Evolutionary conservation across 148 eudicot genomes (phyloP), one percentile per base, ranked within the genome.

Genomic region (Chenopodium album): DNA sequence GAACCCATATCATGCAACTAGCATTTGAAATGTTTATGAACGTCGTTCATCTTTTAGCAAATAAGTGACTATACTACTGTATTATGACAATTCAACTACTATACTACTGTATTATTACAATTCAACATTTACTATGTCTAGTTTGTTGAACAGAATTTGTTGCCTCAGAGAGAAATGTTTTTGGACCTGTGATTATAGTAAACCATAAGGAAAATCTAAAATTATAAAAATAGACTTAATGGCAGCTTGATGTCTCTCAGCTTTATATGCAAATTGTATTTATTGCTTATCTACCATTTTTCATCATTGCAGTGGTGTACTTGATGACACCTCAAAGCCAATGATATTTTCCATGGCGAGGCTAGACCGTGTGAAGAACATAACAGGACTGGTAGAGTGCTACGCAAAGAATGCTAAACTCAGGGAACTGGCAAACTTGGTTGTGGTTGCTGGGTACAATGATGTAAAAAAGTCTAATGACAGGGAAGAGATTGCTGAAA

Each of bases 271-370:
- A 67, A 50, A 3, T 12, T 22, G 1, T 74, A 4, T 28, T 9
- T 22, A 76, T 79, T 65, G 77, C 62, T 64, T 82, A 62, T 44
- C 66, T 56, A 70, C 26, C 16, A 29, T 80, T 50, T 41, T 81
- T 63, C 46, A 46, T 64, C 75, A 54, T 76, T 85, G 87, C 94
- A 96, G 99, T 84, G 98, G 99, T 68, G 83, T 80, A 60, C 78
- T 96, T 71, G 88, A 89, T 79, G 99, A 96, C 84, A 85, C 73
- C 26, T 90, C 98, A 44, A 96, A 96, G 87, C 99, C 99, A 68
- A 83, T 96, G 47, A 87, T 96, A 74, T 96, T 96, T 82, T 94
- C 99, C 47, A 96, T 96, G 98, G 98, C 99, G 50, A 90, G 99
- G 93, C 97, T 96, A 64, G 99, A 96, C 85, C 91, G 63, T 22